Conservation (phyloP, 352 stramenopile genomes). For the Elongisporangium prolatum region DNA sequence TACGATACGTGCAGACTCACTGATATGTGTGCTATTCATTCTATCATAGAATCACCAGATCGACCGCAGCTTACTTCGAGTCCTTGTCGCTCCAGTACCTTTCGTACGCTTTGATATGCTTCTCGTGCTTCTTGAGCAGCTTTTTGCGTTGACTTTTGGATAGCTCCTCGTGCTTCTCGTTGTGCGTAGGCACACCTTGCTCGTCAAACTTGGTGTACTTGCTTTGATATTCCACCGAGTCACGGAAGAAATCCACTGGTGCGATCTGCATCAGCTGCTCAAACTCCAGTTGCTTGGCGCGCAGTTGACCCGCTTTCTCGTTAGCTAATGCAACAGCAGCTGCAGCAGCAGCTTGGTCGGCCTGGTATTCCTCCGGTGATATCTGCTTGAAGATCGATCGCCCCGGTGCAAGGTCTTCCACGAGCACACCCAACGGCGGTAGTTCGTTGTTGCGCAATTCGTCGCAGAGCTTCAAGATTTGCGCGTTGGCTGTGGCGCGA, state of each 20-base stretch:
- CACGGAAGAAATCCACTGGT: constrained; percentile 47
- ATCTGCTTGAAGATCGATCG: constrained; percentile 57
- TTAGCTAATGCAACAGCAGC: not conserved
- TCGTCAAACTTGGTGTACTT: constrained; percentile 51
- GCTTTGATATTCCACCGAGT: constrained; percentile 35
- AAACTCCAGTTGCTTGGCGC: constrained; percentile 49
- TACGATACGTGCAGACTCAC: no score
- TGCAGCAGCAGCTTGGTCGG: constrained; percentile 11
- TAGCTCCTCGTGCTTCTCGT: constrained; percentile 24
- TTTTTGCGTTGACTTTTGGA: constrained; percentile 79
- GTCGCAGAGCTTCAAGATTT: constrained; percentile 61
- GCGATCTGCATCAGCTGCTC: constrained; percentile 63
- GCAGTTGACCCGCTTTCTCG: constrained; percentile 9
- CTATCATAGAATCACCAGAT: constrained; percentile 1
- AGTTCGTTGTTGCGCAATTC: constrained; percentile 52
- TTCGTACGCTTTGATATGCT: constrained; percentile 58
- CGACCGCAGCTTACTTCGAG: not conserved
- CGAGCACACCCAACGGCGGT: constrained; percentile 45
- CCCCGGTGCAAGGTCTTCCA: constrained; percentile 65
- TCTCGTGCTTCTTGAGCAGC: constrained; percentile 62
- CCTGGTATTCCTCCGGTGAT: constrained; percentile 26
- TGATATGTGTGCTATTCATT: not conserved
- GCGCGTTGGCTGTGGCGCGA: constrained; percentile 24
- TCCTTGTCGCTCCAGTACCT: constrained; percentile 52
- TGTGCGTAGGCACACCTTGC: constrained; percentile 49